Evolutionary conservation across 2,329 filamentous ascomycete genomes (phyloP), one percentile per base, ranked within the genome.

Genomic region (Fusarium euwallaceae): DNA sequence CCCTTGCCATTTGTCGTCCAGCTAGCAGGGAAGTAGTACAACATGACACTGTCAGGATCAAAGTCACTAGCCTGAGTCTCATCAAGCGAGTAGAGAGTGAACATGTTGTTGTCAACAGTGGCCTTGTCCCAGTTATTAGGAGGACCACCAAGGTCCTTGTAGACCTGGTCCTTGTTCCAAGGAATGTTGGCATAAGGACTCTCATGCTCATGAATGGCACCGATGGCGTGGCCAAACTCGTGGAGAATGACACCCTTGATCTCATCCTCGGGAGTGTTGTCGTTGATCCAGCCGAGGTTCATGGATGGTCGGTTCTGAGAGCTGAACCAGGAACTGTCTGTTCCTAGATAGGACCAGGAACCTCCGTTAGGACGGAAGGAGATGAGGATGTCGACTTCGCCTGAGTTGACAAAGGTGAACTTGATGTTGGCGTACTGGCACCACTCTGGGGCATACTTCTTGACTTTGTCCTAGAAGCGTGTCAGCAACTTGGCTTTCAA

Each of bases 31-130:
- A 77, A 66, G 34, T 55, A 36, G 71, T 79, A 79, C 20, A 72
- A 6, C 78, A 79, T 79, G 72, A 78, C 73, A n/a, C 71, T 75
- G 3, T 45, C 39, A 1, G 32, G 24, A 61, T 79, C 78, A 56
- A 77, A 77, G 17, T 27, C 45, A 4, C 71, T 67, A 34, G 55
- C 61, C 14, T 74, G 51, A 22, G 66, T 70, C 17, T 55, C 41
- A 6, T 59, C 24, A 6, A n/a, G 22, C 1, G 55, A 36, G 62
- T 68, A 74, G 29, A 45, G 34, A 1, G 24, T 20, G 61, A 73
- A 65, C 14, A 72, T 55, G 62, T 73, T 69, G 11, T 59, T 55
- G 29, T 62, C 48, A 5, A 72, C 60, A 5, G 39, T 55, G 4
- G 36, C 22, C 63, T 67, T 66, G 17, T 72, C 64, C 69, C 69